Percentiles rank a stretch among this genome's conserved stretches.
These are phyloP conservation scores for Vigna nakashimae DNA, from an alignment of 306 rosid species.

Conservation along the genomic window DNA sequence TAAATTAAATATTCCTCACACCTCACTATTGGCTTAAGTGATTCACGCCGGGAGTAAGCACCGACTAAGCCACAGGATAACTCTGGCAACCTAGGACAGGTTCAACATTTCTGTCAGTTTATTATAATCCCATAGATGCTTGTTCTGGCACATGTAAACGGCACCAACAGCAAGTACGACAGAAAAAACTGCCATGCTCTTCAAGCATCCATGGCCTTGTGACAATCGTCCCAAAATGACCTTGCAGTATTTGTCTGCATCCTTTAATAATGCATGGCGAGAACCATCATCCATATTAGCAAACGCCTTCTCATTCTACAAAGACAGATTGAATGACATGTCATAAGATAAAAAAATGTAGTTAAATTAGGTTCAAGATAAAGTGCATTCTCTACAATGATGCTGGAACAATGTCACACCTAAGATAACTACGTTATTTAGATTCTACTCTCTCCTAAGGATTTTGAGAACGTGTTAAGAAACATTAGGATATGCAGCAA, in stretches of 20 bases:
- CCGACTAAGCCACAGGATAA: conserved; percentile 19
- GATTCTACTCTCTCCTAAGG: neutral
- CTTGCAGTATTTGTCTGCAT: conserved; percentile 56
- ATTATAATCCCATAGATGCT: conserved; percentile 48
- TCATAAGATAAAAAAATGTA: neutral
- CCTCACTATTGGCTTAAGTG: conserved; percentile 19
- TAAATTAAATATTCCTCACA: conserved; percentile 40
- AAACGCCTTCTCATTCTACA: conserved; percentile 53
- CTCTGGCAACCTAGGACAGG: conserved; percentile 38
- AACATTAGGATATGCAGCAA: neutral
- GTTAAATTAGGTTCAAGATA: conserved; percentile 11
- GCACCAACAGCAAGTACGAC: conserved; percentile 50
- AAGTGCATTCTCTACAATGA: conserved; percentile 26
- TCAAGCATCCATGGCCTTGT: conserved; percentile 53
- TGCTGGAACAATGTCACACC: conserved; percentile 6
- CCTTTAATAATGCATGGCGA: conserved; percentile 45
- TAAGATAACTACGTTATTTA: conserved; percentile 9
- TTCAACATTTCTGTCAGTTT: conserved; percentile 47
- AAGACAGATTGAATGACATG: conserved; percentile 31
- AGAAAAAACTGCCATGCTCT: conserved; percentile 49
- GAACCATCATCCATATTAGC: conserved; percentile 41
- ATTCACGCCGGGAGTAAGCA: conserved; percentile 22
- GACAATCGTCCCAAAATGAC: conserved; percentile 47
- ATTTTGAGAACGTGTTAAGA: conserved; percentile 1
- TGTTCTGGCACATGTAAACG: conserved; percentile 48